These are phyloP conservation scores for Colletotrichum destructivum DNA, from an alignment of 2,329 filamentous ascomycete genomes.

Conservation along the genomic window DNA sequence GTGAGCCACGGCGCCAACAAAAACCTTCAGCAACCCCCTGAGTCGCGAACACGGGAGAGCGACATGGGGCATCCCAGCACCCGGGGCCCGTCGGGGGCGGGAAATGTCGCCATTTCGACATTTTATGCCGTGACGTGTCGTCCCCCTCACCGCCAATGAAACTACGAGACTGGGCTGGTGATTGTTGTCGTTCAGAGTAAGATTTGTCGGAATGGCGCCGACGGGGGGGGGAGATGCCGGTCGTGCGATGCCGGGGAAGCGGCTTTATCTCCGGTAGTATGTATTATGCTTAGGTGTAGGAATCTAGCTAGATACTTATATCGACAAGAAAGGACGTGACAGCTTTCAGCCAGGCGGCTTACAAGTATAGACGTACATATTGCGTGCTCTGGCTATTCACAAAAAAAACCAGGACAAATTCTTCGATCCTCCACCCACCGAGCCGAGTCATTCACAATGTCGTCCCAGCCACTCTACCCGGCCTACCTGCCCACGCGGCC, in stretches of 20 bases:
- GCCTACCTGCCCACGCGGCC: slow-evolving; percentile 52
- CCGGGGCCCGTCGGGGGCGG: background rate
- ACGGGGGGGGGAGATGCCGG: background rate
- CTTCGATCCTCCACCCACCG: background rate
- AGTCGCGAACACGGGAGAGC: background rate
- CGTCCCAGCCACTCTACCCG: slow-evolving; percentile 50
- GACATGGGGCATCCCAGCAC: slow-evolving; percentile 25
- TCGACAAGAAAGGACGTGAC: background rate
- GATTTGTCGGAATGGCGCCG: slow-evolving; percentile 1
- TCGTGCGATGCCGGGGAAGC: background rate
- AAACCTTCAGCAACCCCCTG: background rate
- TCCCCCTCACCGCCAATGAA: no score
- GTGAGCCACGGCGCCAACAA: background rate
- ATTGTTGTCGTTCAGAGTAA: no score
- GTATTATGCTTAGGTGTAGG: no score
- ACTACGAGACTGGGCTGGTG: no score
- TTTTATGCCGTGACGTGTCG: slow-evolving; percentile 22
- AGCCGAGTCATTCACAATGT: slow-evolving; percentile 40
- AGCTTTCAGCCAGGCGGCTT: no score
- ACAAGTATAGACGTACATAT: background rate
- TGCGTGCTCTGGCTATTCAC: slow-evolving; percentile 14
- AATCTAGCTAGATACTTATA: background rate
- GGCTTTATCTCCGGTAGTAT: background rate
- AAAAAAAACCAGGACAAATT: background rate
- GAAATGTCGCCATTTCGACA: slow-evolving; percentile 25